phyloP scores from a whole-genome alignment of 139 green algal species.

The Limnomonas spitsbergensis region DNA sequence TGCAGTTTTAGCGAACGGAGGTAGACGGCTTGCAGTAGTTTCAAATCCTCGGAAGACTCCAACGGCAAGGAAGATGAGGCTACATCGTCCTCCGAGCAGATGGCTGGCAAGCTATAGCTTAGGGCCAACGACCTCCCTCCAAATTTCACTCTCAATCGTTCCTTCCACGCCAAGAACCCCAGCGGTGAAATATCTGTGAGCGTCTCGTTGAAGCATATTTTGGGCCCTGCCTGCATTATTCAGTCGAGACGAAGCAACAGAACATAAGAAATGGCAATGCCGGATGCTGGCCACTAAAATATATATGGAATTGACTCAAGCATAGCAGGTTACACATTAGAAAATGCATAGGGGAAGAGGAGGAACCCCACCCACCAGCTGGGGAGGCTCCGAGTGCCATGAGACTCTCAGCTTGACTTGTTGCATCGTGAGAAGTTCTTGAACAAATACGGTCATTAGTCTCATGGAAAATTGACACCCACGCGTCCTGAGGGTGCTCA shows the following conservation, averaged over 20 bases:
- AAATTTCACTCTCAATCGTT: neutral
- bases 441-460: neutral
- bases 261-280: neutral
- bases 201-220: neutral
- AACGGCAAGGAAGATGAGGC: neutral
- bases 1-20: neutral
- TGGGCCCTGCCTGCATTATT: neutral
- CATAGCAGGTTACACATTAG: neutral
- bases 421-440: no score
- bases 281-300: neutral
- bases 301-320: neutral
- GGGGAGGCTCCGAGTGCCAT: neutral
- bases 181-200: neutral
- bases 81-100: neutral
- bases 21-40: neutral
- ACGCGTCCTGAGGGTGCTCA: neutral
- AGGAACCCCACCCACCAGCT: neutral
- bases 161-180: neutral
- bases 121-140: neutral
- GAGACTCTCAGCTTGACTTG: slow-evolving; percentile 1
- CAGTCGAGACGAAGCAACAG: neutral
- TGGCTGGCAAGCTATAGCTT: neutral
- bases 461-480: neutral
- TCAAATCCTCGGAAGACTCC: neutral
- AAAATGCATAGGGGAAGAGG: neutral